Evolutionary conservation across 371 early-diverging fungal species (phyloP).

Genomic region (Sporodiniella umbellata): DNA sequence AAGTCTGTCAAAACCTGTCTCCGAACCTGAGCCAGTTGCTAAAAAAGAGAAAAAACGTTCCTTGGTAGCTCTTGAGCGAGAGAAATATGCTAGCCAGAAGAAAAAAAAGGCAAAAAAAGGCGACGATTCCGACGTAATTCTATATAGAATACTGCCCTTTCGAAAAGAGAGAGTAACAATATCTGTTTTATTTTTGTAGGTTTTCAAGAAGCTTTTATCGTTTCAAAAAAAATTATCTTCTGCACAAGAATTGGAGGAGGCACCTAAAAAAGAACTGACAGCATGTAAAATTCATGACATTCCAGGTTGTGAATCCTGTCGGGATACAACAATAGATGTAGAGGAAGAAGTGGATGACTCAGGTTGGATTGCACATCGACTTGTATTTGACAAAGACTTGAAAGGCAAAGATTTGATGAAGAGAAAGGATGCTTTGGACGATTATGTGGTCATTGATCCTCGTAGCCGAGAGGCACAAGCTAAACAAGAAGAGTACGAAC

Average conservation of each 20-base stretch:
- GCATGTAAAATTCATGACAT: slow-evolving; percentile 63
- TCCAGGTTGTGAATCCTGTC: slow-evolving; percentile 67
- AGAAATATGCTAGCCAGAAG: slow-evolving; percentile 43
- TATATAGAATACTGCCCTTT: not conserved
- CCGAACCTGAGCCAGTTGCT: slow-evolving; percentile 9
- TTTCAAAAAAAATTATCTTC: slow-evolving; percentile 40
- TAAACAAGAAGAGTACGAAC: slow-evolving; percentile 35
- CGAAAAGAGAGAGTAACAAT: not conserved
- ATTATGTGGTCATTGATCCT: slow-evolving; percentile 78
- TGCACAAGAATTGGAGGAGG: slow-evolving; percentile 6
- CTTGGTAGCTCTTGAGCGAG: slow-evolving; percentile 50
- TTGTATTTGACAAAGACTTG: slow-evolving; percentile 66
- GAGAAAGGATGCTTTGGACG: slow-evolving; percentile 62
- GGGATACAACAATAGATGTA: slow-evolving; percentile 12
- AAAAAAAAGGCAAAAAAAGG: slow-evolving; percentile 19
- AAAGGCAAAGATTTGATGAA: slow-evolving; percentile 63
- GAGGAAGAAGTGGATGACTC: slow-evolving; percentile 38
- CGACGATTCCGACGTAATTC: slow-evolving; percentile 36
- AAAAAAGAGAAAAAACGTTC: slow-evolving; percentile 44
- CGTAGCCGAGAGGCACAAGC: slow-evolving; percentile 43
- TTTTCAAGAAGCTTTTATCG: slow-evolving; percentile 38
- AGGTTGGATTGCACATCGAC: slow-evolving; percentile 71
- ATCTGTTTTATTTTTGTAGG: slow-evolving; percentile 11
- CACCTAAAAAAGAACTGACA: slow-evolving; percentile 24
- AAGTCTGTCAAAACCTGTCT: slow-evolving; percentile 43